Evolutionary conservation across 306 rosid genomes (phyloP), one percentile per base, ranked within the genome.

Genomic region (Quercus engelmannii): DNA sequence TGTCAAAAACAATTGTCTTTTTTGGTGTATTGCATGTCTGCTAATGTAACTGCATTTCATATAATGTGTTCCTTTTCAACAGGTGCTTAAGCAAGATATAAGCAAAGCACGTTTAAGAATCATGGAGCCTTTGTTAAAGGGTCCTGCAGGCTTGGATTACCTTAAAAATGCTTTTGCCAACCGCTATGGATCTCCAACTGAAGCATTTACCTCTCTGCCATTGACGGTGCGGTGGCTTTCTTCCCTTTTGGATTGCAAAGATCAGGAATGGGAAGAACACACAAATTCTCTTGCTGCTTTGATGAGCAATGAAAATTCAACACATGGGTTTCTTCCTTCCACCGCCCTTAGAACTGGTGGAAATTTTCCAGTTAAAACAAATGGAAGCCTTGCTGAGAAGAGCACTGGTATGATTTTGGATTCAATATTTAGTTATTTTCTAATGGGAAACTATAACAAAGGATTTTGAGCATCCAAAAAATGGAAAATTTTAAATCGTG

Each of bases 111-210:
- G 97, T 13, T 79, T 95, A 73, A 81, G 76, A 83, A 59, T 92
- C 51, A 84, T 91, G 88, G 92, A 93, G 85, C 94, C 97, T 79
- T 79, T 93, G 83, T 74, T 95, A 59, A 89, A 86, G 82, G 99
- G 99, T 5, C 91, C 99, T 73, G 87, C 94, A 67, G 99, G 99
- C 77, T 78, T 91, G 74, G 96, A 95, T 72, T 95, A 95, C 83
- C 98, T 95, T 15, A 86, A 88, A 83, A 93, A 89, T 84, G 90
- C 93, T 57, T 95, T 95, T 83, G 81, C 90, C 68, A 91, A 86
- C 79, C 90, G 90, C 69, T 68, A 90, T 78, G 99, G 98, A 81
- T 78, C 86, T 75, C 93, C 98, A 49, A 86, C 97, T 30, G 90
- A 84, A 77, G 97, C 98, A 46, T 23, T 33, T 55, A 51, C 86